phyloP scores from a whole-genome alignment of 192 early-diverging fungal genomes.

The Coemansia sp. region DNA sequence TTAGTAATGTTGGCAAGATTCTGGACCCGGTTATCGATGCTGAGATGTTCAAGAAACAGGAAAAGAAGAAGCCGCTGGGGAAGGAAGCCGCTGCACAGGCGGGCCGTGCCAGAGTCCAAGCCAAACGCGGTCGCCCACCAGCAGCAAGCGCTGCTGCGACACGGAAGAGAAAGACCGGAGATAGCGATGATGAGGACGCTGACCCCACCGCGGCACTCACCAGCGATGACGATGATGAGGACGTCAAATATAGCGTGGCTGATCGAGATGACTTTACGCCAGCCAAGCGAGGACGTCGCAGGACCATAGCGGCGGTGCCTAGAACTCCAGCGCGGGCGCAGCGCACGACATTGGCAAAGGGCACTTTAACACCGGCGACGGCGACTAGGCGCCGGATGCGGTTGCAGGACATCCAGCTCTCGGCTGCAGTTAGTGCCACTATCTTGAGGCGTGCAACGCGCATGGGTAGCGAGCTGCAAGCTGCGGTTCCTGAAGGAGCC shows the following conservation, averaged over 20 bases:
- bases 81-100: conserved; percentile 20
- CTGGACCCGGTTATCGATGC: conserved; percentile 21
- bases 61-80: conserved; percentile 24
- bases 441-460: conserved; percentile 30
- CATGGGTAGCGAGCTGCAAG: conserved; percentile 13
- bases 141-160: neutral
- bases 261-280: conserved; percentile 13
- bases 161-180: conserved; percentile 12
- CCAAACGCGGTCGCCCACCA: conserved; percentile 5
- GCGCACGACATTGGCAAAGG: conserved; percentile 8
- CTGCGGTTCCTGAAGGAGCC: conserved; percentile 18
- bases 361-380: conserved; percentile 8
- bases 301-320: neutral
- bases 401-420: conserved; percentile 42
- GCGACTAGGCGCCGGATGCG: conserved; percentile 29
- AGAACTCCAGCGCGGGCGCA: conserved; percentile 10
- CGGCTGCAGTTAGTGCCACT: conserved; percentile 28
- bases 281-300: conserved; percentile 1
- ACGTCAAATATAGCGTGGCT: conserved; percentile 1
- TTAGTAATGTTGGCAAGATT: conserved; percentile 1
- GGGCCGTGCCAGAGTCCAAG: conserved; percentile 22
- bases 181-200: conserved; percentile 14
- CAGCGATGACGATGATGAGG: conserved; percentile 15
- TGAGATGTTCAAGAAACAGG: conserved; percentile 26
- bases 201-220: neutral